Conservation (phyloP, 441 rosid species). For the Erysimum cheiri region DNA sequence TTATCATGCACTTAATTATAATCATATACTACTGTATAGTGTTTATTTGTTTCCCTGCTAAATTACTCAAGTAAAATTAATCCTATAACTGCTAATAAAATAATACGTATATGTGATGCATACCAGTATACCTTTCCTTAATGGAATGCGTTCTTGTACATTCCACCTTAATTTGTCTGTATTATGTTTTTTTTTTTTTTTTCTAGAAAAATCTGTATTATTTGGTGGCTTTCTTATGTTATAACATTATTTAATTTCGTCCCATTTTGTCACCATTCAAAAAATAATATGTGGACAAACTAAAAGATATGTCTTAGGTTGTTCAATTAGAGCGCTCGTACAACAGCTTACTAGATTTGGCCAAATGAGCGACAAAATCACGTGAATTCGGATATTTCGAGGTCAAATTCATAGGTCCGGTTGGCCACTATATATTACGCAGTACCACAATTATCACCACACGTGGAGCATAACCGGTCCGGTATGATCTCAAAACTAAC, state of each 20-base stretch:
- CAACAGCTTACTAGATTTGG: slow-evolving; percentile 39
- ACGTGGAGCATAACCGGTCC: slow-evolving; percentile 39
- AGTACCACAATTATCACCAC: slow-evolving; percentile 18
- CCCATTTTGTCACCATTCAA: slow-evolving; percentile 27
- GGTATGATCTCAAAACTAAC: slow-evolving; percentile 26
- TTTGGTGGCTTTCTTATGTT: slow-evolving; percentile 17
- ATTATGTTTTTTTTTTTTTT: slow-evolving; percentile 26
- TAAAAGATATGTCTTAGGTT: slow-evolving; percentile 40
- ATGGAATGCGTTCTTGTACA: slow-evolving; percentile 28
- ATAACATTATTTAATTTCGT: slow-evolving; percentile 19
- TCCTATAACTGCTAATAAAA: not conserved
- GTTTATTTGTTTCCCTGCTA: not conserved
- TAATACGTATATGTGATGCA: not conserved
- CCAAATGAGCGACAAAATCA: slow-evolving; percentile 35
- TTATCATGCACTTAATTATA: too few relatives aligned
- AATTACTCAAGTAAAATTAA: not conserved
- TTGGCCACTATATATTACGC: slow-evolving; percentile 34
- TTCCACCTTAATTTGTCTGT: slow-evolving; percentile 42
- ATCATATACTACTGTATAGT: not conserved
- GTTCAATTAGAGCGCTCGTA: slow-evolving; percentile 33
- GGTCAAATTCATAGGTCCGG: slow-evolving; percentile 24
- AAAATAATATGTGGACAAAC: slow-evolving; percentile 18
- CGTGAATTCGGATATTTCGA: slow-evolving; percentile 37
- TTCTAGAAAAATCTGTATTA: slow-evolving; percentile 38
- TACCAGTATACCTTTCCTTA: not conserved